Conservation (phyloP, 140 eudicot species). For the Senecio squalidus region DNA sequence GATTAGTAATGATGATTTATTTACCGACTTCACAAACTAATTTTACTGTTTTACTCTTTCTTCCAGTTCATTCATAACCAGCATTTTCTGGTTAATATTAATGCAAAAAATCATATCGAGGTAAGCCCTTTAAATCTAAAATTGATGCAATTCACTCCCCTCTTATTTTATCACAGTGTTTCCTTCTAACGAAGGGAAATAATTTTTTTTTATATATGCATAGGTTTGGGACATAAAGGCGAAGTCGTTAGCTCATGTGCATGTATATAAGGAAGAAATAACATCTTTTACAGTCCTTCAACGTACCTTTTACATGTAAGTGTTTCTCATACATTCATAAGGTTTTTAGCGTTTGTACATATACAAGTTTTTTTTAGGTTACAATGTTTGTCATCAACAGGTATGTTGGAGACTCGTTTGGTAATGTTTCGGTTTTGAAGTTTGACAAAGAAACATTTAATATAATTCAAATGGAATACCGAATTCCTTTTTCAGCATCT, state of each 20-base stretch:
- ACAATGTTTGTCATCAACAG: conserved; percentile 33
- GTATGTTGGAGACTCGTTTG: conserved; percentile 81
- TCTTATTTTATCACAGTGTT: not conserved
- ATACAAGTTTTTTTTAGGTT: not conserved
- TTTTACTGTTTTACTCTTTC: conserved; percentile 7
- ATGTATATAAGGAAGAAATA: conserved; percentile 51
- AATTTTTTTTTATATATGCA: conserved; percentile 8
- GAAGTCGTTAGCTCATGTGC: conserved; percentile 46
- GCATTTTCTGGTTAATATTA: conserved; percentile 60
- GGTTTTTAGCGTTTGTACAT: conserved; percentile 3
- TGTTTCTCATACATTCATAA: conserved; percentile 15
- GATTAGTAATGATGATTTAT: conserved; percentile 1
- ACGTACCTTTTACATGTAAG: conserved; percentile 74
- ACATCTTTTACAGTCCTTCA: conserved; percentile 67
- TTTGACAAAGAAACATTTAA: conserved; percentile 46
- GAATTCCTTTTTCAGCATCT: conserved; percentile 70
- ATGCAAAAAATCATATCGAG: conserved; percentile 68
- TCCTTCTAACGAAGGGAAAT: not conserved
- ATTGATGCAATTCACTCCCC: conserved; percentile 8
- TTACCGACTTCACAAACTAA: conserved; percentile 10
- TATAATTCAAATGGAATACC: conserved; percentile 65
- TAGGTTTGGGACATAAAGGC: conserved; percentile 86
- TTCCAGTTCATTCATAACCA: conserved; percentile 78
- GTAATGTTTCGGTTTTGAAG: conserved; percentile 70
- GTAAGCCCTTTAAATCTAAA: conserved; percentile 30